phyloP scores from a whole-genome alignment of 179 eudicot genomes.

The Vitellaria paradoxa region DNA sequence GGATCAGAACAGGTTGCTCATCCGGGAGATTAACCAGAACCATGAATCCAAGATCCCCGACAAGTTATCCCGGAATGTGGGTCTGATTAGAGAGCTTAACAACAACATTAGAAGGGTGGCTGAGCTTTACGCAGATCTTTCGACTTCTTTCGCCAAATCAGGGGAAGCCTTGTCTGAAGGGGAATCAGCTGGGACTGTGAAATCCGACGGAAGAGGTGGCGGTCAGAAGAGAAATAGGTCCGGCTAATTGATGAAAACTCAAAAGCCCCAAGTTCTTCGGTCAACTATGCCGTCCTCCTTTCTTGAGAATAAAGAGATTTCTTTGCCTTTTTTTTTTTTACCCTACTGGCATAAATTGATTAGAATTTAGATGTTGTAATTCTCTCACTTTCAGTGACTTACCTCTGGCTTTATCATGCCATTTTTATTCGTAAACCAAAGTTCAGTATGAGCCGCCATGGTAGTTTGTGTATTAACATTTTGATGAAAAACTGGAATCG shows the following conservation, averaged over 20 bases:
- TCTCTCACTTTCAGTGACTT: background rate
- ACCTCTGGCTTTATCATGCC: background rate
- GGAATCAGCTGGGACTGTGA: constrained; percentile 27
- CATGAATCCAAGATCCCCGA: constrained; percentile 70
- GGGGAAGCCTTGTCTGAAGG: constrained; percentile 37
- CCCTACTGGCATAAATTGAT: background rate
- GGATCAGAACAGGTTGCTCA: constrained; percentile 68
- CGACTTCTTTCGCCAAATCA: constrained; percentile 29
- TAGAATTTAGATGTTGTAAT: background rate
- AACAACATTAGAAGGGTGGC: constrained; percentile 68
- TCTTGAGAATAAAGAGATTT: too few relatives aligned
- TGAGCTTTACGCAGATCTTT: constrained; percentile 58
- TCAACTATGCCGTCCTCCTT: background rate
- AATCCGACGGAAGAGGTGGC: constrained; percentile 29
- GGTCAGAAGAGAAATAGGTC: constrained; percentile 32
- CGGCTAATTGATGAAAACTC: constrained; percentile 6
- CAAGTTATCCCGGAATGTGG: constrained; percentile 60
- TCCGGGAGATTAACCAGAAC: constrained; percentile 74
- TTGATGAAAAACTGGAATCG: too few relatives aligned
- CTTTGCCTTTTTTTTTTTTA: too few relatives aligned
- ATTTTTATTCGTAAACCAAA: constrained; percentile 4
- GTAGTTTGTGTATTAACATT: background rate
- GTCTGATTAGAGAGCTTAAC: constrained; percentile 73
- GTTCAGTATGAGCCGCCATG: constrained; percentile 10
- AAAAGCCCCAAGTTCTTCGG: constrained; percentile 4